Conservation (phyloP, 2,329 filamentous ascomycete genomes). For the Coccinonectria pachysandricola region DNA sequence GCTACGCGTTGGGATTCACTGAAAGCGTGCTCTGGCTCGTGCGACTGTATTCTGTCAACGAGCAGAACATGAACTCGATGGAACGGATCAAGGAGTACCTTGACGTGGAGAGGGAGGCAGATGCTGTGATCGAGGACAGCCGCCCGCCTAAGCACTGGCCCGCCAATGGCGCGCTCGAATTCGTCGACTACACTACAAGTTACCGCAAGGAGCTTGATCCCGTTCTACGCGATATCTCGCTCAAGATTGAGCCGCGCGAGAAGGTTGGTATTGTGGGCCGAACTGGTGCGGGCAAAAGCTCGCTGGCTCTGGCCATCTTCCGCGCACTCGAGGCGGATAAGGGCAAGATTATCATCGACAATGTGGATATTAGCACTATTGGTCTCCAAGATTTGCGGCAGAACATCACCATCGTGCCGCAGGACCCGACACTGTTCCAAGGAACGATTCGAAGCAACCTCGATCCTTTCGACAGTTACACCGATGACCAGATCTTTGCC, state of each 20-base stretch:
- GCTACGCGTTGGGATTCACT: constrained; percentile 92
- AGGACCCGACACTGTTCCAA: constrained; percentile 90
- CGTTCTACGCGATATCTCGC: constrained; percentile 72
- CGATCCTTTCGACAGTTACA: constrained; percentile 83
- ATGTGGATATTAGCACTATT: constrained; percentile 79
- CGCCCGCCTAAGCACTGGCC: constrained; percentile 78
- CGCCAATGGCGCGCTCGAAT: constrained; percentile 73
- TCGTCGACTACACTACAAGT: constrained; percentile 77
- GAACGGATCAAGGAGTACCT: constrained; percentile 97
- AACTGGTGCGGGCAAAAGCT: constrained; percentile 94
- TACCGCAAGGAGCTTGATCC: constrained; percentile 82
- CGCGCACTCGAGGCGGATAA: constrained; percentile 83
- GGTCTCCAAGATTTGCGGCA: constrained; percentile 89
- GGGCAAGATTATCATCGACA: constrained; percentile 84
- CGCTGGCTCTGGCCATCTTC: constrained; percentile 85
- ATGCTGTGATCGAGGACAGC: constrained; percentile 64
- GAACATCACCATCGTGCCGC: constrained; percentile 93
- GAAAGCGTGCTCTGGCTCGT: constrained; percentile 97
- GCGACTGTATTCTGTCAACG: constrained; percentile 83
- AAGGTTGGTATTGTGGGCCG: constrained; percentile 95
- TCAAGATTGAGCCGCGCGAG: constrained; percentile 76
- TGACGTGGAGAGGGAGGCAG: constrained; percentile 88
- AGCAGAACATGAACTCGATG: constrained; percentile 99
- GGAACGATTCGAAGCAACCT: constrained; percentile 88
- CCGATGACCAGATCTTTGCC: constrained; percentile 81